Base-by-base conservation (phyloP, 352 stramenopile genomes). In the Globisporangium spiculum region DNA sequence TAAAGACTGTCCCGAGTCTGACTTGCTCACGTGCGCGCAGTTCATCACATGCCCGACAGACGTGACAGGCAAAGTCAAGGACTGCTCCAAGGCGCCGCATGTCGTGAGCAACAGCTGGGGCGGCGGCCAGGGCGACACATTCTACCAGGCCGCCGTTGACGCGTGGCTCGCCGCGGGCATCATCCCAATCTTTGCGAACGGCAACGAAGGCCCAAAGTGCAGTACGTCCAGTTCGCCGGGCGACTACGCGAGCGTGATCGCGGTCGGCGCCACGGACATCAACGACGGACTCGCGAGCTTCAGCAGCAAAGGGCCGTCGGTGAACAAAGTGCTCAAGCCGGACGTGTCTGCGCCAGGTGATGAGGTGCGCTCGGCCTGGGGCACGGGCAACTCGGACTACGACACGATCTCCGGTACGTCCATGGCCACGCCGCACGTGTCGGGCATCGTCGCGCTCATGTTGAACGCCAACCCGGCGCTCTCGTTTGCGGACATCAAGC, bases 101-200 rank as follows among this genome's bases (percentile, higher is more conserved):
- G n/a, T 81, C 9, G 70, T 81, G 10, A 81, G 60, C 64, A 79
- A 81, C 68, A 75, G 59, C 52, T 81, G 75, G 75, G 72, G 72
- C 18, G 69, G 64, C 12, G 69, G 53, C 10, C 63, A 68, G 22
- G 64, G 57, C 32, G 36, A 63, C 36, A 24, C n/a, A 0, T 54
- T 59, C 53, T 59, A 59, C 53, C 14, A 59, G 8, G 12, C 53
- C 10, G 53, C 26, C 1, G 26, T 59, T 26, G 7, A 36, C 26
- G 7, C 53, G 12, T 59, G 53, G 53, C 24, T 36, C 9, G 53
- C 53, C 6, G 53, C 53, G 1, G 53, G 53, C 1, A 59, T 59
- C 53, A 32, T 59, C 24, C 53, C 53, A 6, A n/a, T 59, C 26
- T 59, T 59, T 22, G 53, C 53, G 1, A 59, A 59, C 41, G 74